Conservation (phyloP, 768 basidiomycete species). For the Naganishia vaughanmartiniae region DNA sequence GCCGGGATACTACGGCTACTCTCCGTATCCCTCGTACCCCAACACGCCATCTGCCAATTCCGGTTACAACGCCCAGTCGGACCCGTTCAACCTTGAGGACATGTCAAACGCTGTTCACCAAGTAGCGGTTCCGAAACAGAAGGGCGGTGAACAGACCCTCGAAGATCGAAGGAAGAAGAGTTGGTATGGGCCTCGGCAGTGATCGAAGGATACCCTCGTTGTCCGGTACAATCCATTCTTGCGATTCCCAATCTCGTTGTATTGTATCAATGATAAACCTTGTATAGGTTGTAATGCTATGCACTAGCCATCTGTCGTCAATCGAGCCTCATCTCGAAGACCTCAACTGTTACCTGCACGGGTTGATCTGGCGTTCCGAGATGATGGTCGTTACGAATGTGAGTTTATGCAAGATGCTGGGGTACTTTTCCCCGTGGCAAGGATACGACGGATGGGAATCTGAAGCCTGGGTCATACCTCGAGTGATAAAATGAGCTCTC, state of each 20-base stretch:
- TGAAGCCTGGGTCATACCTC: too few species aligned
- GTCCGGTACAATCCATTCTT: not conserved
- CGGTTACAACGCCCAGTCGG: conserved; percentile 20
- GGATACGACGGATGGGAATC: not conserved
- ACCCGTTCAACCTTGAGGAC: conserved; percentile 19
- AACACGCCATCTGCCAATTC: conserved; percentile 13
- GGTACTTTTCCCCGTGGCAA: too few species aligned
- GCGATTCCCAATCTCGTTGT: not conserved
- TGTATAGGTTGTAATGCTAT: not conserved
- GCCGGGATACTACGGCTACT: conserved; percentile 12
- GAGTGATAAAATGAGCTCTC: too few species aligned
- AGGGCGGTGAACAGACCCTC: not conserved
- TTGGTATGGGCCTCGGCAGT: conserved; percentile 25
- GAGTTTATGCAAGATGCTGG: too few species aligned
- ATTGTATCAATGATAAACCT: not conserved
- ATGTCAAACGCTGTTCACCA: conserved; percentile 13
- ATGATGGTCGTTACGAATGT: too few species aligned
- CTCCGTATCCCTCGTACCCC: conserved; percentile 14
- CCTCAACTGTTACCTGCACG: too few species aligned
- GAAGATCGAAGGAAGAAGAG: conserved; percentile 22
- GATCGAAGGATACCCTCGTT: not conserved
- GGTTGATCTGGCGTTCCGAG: too few species aligned
- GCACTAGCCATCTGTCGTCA: not conserved
- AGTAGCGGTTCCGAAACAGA: not conserved
- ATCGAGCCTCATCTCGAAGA: not conserved